Conservation (phyloP, 352 stramenopile species). For the Blastocystis hominis region DNA sequence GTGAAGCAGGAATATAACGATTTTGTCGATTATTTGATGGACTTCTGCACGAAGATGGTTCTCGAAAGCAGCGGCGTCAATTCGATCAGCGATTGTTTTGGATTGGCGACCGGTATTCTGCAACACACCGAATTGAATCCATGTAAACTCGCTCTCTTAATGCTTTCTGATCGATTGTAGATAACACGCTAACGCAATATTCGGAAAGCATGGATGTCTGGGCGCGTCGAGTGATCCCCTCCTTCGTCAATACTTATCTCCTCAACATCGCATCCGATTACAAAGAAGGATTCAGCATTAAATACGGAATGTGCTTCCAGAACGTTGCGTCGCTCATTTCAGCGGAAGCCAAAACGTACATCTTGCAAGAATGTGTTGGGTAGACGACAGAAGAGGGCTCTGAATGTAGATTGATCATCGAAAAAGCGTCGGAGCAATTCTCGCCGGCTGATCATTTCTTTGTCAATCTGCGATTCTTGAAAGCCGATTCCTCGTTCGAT, state of each 20-base stretch:
- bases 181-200: neutral
- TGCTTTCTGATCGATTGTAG: neutral
- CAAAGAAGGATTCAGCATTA: neutral
- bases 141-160: neutral
- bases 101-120: neutral
- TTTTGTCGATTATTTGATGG: neutral
- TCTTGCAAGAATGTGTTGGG: neutral
- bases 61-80: neutral
- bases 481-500: neutral
- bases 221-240: neutral
- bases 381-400: neutral
- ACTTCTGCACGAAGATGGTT: neutral
- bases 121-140: neutral
- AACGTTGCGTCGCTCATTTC: neutral
- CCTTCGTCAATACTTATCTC: neutral
- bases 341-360: neutral
- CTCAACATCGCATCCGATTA: neutral
- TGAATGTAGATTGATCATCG: constrained; percentile 2
- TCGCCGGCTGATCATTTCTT: neutral
- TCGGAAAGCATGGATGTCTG: constrained; percentile 14
- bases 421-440: neutral
- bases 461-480: neutral
- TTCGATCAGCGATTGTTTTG: neutral
- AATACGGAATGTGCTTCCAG: neutral
- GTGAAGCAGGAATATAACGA: neutral